A percentile compares a stretch with the other conserved stretches of the same genome.
Evolutionary conservation across 805 yeast genomes (phyloP).

Genomic region (Candida pini): DNA sequence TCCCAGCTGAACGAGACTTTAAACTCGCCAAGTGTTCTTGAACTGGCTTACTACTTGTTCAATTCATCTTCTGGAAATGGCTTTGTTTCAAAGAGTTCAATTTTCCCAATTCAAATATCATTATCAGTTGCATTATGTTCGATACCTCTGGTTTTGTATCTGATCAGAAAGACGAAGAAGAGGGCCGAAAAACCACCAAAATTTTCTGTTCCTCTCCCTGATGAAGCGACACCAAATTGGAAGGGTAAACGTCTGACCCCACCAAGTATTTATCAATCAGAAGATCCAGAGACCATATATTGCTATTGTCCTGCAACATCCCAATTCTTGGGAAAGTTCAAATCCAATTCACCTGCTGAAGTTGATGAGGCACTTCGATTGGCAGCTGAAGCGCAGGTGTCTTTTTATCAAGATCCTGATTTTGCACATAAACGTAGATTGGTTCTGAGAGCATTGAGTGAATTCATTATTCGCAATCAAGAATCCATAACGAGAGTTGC

Average conservation of each 20-base stretch:
- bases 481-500: slow-evolving; percentile 86
- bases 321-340: slow-evolving; percentile 71
- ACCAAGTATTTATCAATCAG: slow-evolving; percentile 49
- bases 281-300: slow-evolving; percentile 66
- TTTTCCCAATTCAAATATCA: slow-evolving; percentile 26
- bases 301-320: slow-evolving; percentile 97
- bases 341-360: slow-evolving; percentile 58
- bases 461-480: slow-evolving; percentile 75
- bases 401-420: slow-evolving; percentile 49
- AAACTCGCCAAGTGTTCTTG: slow-evolving; percentile 16
- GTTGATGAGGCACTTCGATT: slow-evolving; percentile 59
- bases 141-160: slow-evolving; percentile 15
- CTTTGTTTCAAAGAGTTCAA: slow-evolving; percentile 5
- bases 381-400: slow-evolving; percentile 50
- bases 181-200: slow-evolving; percentile 33
- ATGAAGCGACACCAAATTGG: slow-evolving; percentile 84
- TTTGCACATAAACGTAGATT: slow-evolving; percentile 52
- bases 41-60: slow-evolving; percentile 9
- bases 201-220: slow-evolving; percentile 57
- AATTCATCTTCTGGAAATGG: slow-evolving; percentile 8
- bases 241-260: slow-evolving; percentile 77
- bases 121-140: slow-evolving; percentile 22
- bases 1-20: slow-evolving; percentile 20
- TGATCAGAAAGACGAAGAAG: slow-evolving; percentile 21
- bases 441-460: slow-evolving; percentile 63